Evolutionary conservation across 2,329 filamentous ascomycete species (phyloP).

Genomic region (Alternaria hordeiaustralica): DNA sequence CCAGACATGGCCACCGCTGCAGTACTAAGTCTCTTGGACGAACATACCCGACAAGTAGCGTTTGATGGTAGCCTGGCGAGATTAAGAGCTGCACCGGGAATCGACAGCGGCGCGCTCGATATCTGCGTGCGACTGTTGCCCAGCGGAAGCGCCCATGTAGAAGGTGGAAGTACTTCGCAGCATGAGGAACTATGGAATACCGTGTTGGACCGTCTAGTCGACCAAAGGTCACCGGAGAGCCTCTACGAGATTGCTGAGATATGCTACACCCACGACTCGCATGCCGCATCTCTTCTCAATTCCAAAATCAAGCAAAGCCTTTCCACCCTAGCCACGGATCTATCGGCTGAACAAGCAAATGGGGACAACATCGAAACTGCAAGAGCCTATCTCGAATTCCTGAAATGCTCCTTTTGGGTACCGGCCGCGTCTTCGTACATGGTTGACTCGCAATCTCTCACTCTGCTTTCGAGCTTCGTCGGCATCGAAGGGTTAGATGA

Average conservation of each 20-base stretch:
- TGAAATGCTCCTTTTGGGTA: slow-evolving; percentile 44
- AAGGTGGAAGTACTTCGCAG: neutral
- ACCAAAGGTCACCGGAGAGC: slow-evolving; percentile 17
- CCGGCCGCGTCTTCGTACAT: slow-evolving; percentile 26
- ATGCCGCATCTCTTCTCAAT: slow-evolving; percentile 21
- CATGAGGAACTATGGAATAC: slow-evolving; percentile 21
- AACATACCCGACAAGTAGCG: slow-evolving; percentile 21
- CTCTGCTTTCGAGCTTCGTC: slow-evolving; percentile 27
- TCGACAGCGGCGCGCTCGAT: slow-evolving; percentile 30
- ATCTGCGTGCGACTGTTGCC: slow-evolving; percentile 31
- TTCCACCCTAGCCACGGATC: neutral
- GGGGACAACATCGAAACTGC: neutral
- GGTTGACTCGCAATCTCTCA: slow-evolving; percentile 20
- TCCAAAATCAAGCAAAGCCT: slow-evolving; percentile 10
- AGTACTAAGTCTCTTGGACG: slow-evolving; percentile 32
- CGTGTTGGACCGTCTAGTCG: slow-evolving; percentile 25
- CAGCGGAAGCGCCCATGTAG: neutral
- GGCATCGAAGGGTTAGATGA: slow-evolving; percentile 29
- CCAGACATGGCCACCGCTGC: slow-evolving; percentile 19
- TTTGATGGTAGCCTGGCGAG: slow-evolving; percentile 32
- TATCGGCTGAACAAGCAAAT: neutral
- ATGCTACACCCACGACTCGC: slow-evolving; percentile 23
- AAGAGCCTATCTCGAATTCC: slow-evolving; percentile 31
- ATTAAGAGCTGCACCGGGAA: slow-evolving; percentile 18
- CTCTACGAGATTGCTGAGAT: slow-evolving; percentile 36